Percentiles rank a stretch among this genome's conserved stretches.
Evolutionary conservation across 2,329 filamentous ascomycete genomes (phyloP).

Genomic region (Xylariaceae sp.): DNA sequence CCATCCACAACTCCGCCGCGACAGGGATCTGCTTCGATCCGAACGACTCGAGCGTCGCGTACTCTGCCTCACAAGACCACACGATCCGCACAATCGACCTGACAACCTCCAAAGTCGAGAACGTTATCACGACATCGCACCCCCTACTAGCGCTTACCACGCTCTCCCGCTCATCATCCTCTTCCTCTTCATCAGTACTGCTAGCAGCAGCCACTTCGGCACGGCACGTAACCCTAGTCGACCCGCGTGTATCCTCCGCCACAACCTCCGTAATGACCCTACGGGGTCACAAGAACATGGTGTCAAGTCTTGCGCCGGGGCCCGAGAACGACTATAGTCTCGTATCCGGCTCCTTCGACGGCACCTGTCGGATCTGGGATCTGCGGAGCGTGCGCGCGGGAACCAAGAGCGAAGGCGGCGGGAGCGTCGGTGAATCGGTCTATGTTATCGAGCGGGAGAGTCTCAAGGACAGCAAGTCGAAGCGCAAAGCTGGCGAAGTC

Average conservation of each 20-base stretch:
- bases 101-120: constrained; percentile 72
- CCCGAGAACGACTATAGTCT: constrained; percentile 75
- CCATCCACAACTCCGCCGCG: constrained; percentile 68
- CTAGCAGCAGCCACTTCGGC: constrained; percentile 75
- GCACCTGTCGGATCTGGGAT: constrained; percentile 92
- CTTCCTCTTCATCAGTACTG: constrained; percentile 46
- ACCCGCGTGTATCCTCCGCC: constrained; percentile 75
- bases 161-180: constrained; percentile 54
- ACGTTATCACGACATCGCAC: constrained; percentile 78
- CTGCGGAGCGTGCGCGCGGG: constrained; percentile 65
- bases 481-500: constrained; percentile 35
- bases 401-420: constrained; percentile 56
- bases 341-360: constrained; percentile 86
- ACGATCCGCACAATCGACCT: constrained; percentile 88
- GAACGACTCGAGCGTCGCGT: constrained; percentile 79
- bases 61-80: constrained; percentile 89
- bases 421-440: constrained; percentile 68
- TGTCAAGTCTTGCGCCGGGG: constrained; percentile 46
- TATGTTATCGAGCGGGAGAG: constrained; percentile 73
- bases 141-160: constrained; percentile 76
- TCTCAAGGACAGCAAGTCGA: constrained; percentile 59
- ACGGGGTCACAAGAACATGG: constrained; percentile 78
- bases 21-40: constrained; percentile 82
- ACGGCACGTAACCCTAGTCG: constrained; percentile 86
- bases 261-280: constrained; percentile 85